Evolutionary conservation across 2,329 filamentous ascomycete species (phyloP), one percentile per base, ranked within the genome.

Genomic region (Emericellopsis atlantica): DNA sequence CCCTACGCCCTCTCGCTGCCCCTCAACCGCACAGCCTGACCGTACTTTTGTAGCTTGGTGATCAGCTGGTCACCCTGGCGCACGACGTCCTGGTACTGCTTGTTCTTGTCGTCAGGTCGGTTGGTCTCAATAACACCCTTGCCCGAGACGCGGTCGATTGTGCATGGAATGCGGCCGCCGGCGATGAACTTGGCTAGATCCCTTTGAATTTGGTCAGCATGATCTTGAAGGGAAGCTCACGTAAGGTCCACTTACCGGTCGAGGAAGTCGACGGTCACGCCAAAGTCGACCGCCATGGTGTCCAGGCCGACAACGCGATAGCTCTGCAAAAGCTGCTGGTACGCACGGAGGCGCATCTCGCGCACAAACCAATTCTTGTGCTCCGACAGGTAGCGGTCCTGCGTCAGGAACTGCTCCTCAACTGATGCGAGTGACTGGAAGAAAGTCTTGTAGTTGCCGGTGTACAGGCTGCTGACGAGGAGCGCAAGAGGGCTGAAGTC

Each of bases 21-120:
- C 54, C 92, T 79, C 65, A 98, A 71, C 56, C 92, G 78, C 48
- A 98, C 92, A 3, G 92, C 84, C 65, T 98, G 92, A 36, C 92
- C 92, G 62, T 98, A 98, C 73, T 98, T 98, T 68, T 98, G 92
- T 51, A 98, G 71, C 74, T 98, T 98, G 44, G 92, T 98, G 60
- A 98, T 96, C 47, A 98, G 74, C 64, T 94, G 85, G 62, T 98
- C 92, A 26, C 92, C 92, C 60, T 96, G 92, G 68, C 92, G 92
- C 46, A 98, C 88, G 32, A 96, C 88, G 54, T 98, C 92, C 53
- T 89, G 84, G 65, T 98, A 98, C 68, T 98, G 92, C 75, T 95
- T 95, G 74, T 96, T 96, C 80, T 98, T 98, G 69, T 95, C 89
- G 59, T 96, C 92, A 8, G 90, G 89, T 41, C 92, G 77, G 68